Base-by-base conservation (phyloP, 2,329 filamentous ascomycete species). In the Talaromyces sp. region DNA sequence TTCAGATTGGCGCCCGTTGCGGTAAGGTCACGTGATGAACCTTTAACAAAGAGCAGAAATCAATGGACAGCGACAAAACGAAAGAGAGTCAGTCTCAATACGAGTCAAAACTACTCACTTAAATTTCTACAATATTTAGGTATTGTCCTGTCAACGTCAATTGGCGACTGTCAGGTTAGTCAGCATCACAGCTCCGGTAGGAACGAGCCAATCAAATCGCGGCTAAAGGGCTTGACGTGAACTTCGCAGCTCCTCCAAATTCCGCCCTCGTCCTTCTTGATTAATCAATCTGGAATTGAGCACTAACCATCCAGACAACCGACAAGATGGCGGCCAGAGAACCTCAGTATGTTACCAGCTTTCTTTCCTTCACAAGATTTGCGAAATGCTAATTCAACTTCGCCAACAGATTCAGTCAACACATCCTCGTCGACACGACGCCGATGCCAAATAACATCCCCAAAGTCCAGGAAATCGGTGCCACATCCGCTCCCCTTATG, bases 381-480 rank as follows among this genome's bases (percentile, higher is more conserved):
- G 17, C 63, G 41, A 68, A 2, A 62, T 57, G 62, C 50, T 68
- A 60, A 69, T 68, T 37, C 2, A 37, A 59, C 15, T 59, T 63
- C 56, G 64, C 68, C 69, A 70, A 62, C 80, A 98, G 95, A 80
- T 98, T 98, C 89, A 93, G 92, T 83, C 92, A 97, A 84, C 85
- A 93, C 78, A 86, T 91, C 83, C 91, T 98, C 82, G 87, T 95
- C 84, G 95, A 99, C 86, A 95, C 92, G 76, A 97, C 95, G 72
- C 94, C 95, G 75, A 90, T 99, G 75, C 95, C 95, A 70, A 89
- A 92, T 77, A 86, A 90, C 75, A 93, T 99, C 80, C 95, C 95
- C 74, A 89, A 92, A 77, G 95, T 99, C 79, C 87, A 91, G 80
- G 95, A 99, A 83, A 87, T 99, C 71, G 95, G 95, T 75, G 87